These are phyloP conservation scores for Colletotrichum lentis DNA, from an alignment of 2,329 filamentous ascomycete genomes.

Conservation along the genomic window DNA sequence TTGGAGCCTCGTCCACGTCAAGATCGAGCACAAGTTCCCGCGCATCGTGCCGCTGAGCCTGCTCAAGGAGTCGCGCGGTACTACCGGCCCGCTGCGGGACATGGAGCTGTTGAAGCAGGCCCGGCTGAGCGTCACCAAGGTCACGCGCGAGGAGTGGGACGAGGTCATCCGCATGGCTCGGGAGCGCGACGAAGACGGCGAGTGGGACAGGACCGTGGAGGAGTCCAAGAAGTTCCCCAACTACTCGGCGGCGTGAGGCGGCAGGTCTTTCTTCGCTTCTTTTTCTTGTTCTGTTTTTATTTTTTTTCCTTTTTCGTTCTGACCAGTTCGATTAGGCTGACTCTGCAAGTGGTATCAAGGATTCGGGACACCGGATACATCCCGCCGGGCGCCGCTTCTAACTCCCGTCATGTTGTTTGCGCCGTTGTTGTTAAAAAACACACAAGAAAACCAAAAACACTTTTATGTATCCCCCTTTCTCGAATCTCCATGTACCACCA, in stretches of 20 bases:
- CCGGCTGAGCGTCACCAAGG: constrained; percentile 61
- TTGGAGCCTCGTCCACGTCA: constrained; percentile 91
- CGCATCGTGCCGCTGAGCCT: constrained; percentile 68
- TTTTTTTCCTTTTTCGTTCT: not conserved
- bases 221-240: constrained; percentile 34
- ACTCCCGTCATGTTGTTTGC: constrained; percentile 20
- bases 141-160: constrained; percentile 71
- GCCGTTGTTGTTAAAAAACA: not conserved
- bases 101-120: constrained; percentile 83
- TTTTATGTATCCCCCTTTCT: not conserved
- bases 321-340: constrained; percentile 26
- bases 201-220: constrained; percentile 33
- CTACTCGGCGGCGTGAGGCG: constrained; percentile 9
- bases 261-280: not conserved
- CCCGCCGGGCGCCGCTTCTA: constrained; percentile 28
- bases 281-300: not conserved
- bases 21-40: constrained; percentile 83
- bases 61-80: constrained; percentile 73
- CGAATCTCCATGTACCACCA: not conserved
- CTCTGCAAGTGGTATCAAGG: constrained; percentile 36
- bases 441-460: constrained; percentile 2
- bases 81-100: constrained; percentile 67
- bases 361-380: constrained; percentile 20
- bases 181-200: constrained; percentile 26
- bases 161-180: constrained; percentile 35